These are phyloP conservation scores for Talaromyces piceae DNA, from an alignment of 2,329 filamentous ascomycete species.

Conservation along the genomic window DNA sequence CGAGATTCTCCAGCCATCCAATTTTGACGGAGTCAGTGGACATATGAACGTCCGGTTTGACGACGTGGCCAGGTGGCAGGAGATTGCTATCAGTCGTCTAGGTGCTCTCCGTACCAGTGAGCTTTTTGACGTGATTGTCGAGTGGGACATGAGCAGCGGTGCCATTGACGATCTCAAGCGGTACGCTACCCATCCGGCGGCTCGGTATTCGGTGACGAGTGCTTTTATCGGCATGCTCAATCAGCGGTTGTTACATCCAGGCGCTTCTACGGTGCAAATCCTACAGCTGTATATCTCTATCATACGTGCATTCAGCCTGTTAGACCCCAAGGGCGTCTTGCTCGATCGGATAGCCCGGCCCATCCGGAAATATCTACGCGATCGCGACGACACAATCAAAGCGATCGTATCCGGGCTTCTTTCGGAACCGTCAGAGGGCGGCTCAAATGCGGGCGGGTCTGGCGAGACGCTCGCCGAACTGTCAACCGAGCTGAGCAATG, in stretches of 20 bases:
- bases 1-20: slow-evolving; percentile 28
- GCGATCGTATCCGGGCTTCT: slow-evolving; percentile 59
- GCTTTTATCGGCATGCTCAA: slow-evolving; percentile 48
- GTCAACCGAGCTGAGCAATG: slow-evolving; percentile 44
- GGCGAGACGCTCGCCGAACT: slow-evolving; percentile 45
- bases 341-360: slow-evolving; percentile 60
- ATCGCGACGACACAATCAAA: slow-evolving; percentile 58
- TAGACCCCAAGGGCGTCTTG: slow-evolving; percentile 59
- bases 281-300: slow-evolving; percentile 61
- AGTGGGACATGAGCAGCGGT: slow-evolving; percentile 52
- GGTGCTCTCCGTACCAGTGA: slow-evolving; percentile 50
- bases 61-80: slow-evolving; percentile 48
- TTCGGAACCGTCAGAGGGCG: slow-evolving; percentile 43
- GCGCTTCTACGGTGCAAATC: slow-evolving; percentile 59
- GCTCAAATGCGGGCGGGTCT: slow-evolving; percentile 16
- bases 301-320: slow-evolving; percentile 55
- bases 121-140: slow-evolving; percentile 56
- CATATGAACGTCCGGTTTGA: slow-evolving; percentile 25
- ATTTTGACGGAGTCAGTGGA: slow-evolving; percentile 17
- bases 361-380: slow-evolving; percentile 55
- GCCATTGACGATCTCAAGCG: slow-evolving; percentile 56
- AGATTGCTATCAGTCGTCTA: slow-evolving; percentile 48
- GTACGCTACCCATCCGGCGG: slow-evolving; percentile 46
- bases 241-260: slow-evolving; percentile 52
- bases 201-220: slow-evolving; percentile 48